Evolutionary conservation across 495 filamentous ascomycete genomes (phyloP), one percentile per base, ranked within the genome.

Genomic region (Lepidopterella palustris): DNA sequence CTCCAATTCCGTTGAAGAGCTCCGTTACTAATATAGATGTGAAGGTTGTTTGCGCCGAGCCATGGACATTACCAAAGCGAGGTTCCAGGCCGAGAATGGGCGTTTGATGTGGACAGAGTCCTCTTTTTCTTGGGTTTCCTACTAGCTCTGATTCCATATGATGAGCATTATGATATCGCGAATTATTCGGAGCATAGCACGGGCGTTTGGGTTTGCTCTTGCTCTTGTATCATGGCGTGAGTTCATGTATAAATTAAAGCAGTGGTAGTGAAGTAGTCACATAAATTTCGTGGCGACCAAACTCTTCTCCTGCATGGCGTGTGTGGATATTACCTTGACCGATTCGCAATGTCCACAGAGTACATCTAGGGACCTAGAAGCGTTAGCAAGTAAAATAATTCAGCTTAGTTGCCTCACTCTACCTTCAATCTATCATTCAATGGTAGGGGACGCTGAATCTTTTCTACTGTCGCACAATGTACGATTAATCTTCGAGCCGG

Each of bases 1-100:
- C 50, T 29, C 55, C 8, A 29, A 23, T 47, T n/a, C 5, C 45
- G 25, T 26, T 28, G 27, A 50, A 27, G 21, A 50, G 23, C 2
- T 35, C 0, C 27, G 2, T 45, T 59, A 24, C 53, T 69, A 50
- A 66, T 55, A 39, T 21, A 4, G 3, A 32, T 27, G 1, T 53
- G 10, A 51, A 81, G 79, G 64, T 80, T 39, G 80, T 85, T 0
- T 83, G 81, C 71, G 71, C 79, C 2, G 73, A 77, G 57, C 82
- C 82, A n/a, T 85, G 82, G 82, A 80, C 67, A 18, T 57, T 73
- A 23, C 71, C 71, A 24, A 72, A 73, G 61, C 62, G 66, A 28
- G 58, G 42, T 50, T 20, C n/a, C 13, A 45, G 31, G 51, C 18
- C 6, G 25, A 23, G 24, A 23, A 40, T 40, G 31, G 31, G 51